Evolutionary conservation across 2,329 filamentous ascomycete species (phyloP), one percentile per base, ranked within the genome.

Genomic region (Coleophoma eucalyptorum): DNA sequence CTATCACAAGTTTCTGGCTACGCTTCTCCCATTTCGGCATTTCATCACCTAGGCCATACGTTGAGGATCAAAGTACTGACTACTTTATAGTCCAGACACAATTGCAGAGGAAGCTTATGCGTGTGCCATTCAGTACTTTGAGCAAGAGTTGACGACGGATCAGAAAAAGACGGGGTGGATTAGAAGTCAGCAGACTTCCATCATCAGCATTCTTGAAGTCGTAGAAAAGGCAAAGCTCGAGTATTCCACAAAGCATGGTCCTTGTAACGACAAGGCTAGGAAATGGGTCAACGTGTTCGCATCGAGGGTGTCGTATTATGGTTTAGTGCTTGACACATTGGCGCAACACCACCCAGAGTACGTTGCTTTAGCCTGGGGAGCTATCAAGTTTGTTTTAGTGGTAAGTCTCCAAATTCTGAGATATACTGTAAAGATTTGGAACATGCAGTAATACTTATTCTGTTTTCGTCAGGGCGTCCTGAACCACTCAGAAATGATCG

Each of bases 261-360:
- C 21, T 26, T 26, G 4, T 26, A 46, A 49, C 41, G 10, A n/a
- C 33, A 21, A 42, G n/a, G 42, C 45, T 20, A n/a, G 20, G 12
- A 19, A 33, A 34, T 54, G 52, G 49, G 42, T 51, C 4, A 43
- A 19, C n/a, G 50, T 35, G n/a, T 40, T 51, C 8, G 67, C 3
- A 35, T 16, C 34, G 2, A 37, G 41, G 21, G 33, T 57, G 20
- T 46, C 37, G 21, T 55, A 58, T 40, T 60, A 59, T 49, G 46
- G 53, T 18, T 26, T 40, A 8, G 49, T 59, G 3, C 20, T 62
- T 3, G 59, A 62, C 34, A 55, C 58, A 12, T 32, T 62, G 5
- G 50, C 49, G 3, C 59, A 62, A 48, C 59, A 62, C 42, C 50
- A 62, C 32, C 60, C 59, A 3, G 58, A 61, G 48, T 53, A 59